phyloP scores from a whole-genome alignment of 176 grass and related monocot species.

The Neostapfia colusana region DNA sequence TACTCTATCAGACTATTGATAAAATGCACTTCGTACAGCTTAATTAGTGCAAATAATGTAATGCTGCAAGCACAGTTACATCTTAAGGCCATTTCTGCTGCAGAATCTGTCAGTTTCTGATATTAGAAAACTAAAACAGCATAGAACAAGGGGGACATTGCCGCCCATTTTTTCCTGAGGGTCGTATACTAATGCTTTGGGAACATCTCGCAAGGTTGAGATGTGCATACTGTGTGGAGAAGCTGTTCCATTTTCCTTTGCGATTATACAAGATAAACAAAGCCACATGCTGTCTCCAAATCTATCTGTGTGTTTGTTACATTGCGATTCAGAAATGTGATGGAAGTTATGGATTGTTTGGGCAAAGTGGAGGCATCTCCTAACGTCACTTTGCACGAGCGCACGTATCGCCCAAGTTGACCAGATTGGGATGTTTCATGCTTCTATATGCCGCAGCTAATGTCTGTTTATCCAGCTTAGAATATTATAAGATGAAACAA shows the following conservation, averaged over 20 bases:
- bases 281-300: neutral
- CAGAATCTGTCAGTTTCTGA: neutral
- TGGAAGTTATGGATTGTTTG: conserved; percentile 5
- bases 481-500: too few species aligned
- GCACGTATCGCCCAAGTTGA: neutral
- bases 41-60: too few species aligned
- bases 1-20: neutral
- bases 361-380: neutral
- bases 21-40: neutral
- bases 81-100: too few species aligned
- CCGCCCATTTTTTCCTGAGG: too few species aligned
- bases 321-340: neutral
- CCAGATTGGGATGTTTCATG: neutral
- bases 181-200: too few species aligned
- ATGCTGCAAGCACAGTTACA: too few species aligned
- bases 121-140: too few species aligned
- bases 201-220: too few species aligned
- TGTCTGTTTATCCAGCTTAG: too few species aligned
- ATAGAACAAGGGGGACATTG: too few species aligned
- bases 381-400: conserved; percentile 17
- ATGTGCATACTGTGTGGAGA: too few species aligned
- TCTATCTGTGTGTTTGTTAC: neutral
- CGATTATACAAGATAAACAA: neutral
- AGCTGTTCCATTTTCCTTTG: too few species aligned
- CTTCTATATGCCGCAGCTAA: neutral